Conservation (phyloP, 148 eudicot genomes). For the Silene uniflora region DNA sequence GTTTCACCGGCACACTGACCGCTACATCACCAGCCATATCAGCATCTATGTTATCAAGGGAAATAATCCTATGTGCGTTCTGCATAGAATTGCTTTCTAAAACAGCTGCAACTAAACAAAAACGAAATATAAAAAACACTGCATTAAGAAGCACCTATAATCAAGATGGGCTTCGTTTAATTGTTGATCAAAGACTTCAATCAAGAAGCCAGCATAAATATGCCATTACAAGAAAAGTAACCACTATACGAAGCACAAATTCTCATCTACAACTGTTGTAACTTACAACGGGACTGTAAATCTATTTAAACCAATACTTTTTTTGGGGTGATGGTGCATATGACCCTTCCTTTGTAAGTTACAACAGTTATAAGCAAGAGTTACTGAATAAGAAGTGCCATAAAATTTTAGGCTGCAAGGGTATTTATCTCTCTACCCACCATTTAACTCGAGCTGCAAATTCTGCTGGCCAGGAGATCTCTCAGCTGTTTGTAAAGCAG, state of each 20-base stretch:
- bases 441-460: slow-evolving; percentile 30
- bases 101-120: slow-evolving; percentile 15
- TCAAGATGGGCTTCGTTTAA: too few species aligned
- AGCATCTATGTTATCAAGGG: slow-evolving; percentile 23
- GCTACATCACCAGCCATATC: slow-evolving; percentile 25
- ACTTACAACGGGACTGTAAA: too few species aligned
- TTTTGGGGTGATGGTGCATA: too few species aligned
- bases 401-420: too few species aligned
- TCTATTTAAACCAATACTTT: too few species aligned
- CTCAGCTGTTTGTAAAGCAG: slow-evolving; percentile 22
- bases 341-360: too few species aligned
- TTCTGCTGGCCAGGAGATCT: slow-evolving; percentile 22
- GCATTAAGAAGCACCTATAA: not conserved
- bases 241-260: not conserved
- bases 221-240: slow-evolving; percentile 3
- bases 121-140: not conserved
- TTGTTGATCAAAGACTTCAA: not conserved
- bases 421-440: slow-evolving; percentile 20
- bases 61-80: slow-evolving; percentile 28
- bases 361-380: too few species aligned
- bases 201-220: not conserved
- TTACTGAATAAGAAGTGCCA: too few species aligned
- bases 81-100: slow-evolving; percentile 9
- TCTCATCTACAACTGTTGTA: too few species aligned
- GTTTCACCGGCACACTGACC: slow-evolving; percentile 23